Evolutionary conservation across 164 flowering plant genomes (phyloP).

Genomic region (Annona squamosa): DNA sequence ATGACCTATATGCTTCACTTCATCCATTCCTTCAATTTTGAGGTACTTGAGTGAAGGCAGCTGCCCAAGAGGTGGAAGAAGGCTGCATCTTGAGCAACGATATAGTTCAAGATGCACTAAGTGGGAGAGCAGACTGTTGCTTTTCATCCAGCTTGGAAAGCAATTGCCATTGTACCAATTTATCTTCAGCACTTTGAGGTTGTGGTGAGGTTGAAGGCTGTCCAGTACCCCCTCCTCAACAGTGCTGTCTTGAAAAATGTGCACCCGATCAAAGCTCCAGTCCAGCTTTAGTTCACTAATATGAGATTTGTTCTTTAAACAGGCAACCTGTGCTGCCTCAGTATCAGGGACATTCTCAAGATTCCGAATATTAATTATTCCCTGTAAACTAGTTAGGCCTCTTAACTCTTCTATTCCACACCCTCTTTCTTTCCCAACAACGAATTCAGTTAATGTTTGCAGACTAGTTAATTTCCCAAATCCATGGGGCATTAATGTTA

Average conservation of each 20-base stretch:
- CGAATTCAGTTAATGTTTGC: conserved; percentile 15
- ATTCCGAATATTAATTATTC: not conserved
- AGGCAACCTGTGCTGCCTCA: not conserved
- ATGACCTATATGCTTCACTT: not conserved
- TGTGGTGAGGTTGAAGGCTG: conserved; percentile 21
- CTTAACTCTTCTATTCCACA: not conserved
- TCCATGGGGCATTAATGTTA: not conserved
- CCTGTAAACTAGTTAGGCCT: not conserved
- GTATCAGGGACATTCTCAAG: conserved; percentile 4
- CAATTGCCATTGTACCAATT: conserved; percentile 12
- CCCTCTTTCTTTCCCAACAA: conserved; percentile 4
- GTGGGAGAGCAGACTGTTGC: not conserved
- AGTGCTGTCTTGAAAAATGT: too few relatives aligned
- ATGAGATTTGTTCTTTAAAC: not conserved
- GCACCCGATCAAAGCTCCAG: not conserved
- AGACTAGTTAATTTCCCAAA: conserved; percentile 3
- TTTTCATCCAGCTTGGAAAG: conserved; percentile 20
- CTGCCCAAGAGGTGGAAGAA: conserved; percentile 17
- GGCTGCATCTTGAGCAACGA: conserved; percentile 15
- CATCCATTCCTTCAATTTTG: not conserved
- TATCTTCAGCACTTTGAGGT: conserved; percentile 13
- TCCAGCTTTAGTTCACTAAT: not conserved
- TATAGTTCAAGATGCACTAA: conserved; percentile 7
- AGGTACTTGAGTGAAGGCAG: conserved; percentile 7
- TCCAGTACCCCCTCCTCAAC: not conserved